A percentile compares a stretch with the other conserved stretches of the same genome.
These are phyloP conservation scores for Mangifera indica DNA, from an alignment of 345 rosid genomes.

Conservation along the genomic window DNA sequence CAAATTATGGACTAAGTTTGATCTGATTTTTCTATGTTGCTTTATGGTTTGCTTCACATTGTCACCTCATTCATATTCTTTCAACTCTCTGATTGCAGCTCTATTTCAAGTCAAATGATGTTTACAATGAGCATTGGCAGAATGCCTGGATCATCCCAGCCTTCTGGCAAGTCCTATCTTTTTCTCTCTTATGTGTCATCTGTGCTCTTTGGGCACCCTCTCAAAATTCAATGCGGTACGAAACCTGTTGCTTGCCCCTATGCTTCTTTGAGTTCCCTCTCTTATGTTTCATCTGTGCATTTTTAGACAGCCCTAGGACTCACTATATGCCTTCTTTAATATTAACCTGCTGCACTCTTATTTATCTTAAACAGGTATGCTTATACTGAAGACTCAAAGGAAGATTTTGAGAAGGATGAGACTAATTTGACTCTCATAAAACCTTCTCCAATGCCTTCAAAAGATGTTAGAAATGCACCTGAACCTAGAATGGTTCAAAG, in stretches of 20 bases:
- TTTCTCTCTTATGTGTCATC: slow-evolving; percentile 75
- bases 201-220: slow-evolving; percentile 98
- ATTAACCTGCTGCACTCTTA: neutral
- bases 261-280: neutral
- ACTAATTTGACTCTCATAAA: slow-evolving; percentile 71
- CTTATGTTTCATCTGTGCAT: no score
- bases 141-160: slow-evolving; percentile 95
- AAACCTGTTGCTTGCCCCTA: slow-evolving; percentile 5
- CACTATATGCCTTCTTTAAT: no score
- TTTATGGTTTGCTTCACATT: neutral
- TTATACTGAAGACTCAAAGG: slow-evolving; percentile 59
- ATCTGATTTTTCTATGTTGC: neutral
- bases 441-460: slow-evolving; percentile 54
- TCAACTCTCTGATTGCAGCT: slow-evolving; percentile 50
- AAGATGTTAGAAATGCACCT: slow-evolving; percentile 42
- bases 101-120: slow-evolving; percentile 86
- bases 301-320: no score
- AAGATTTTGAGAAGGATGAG: slow-evolving; percentile 78
- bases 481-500: slow-evolving; percentile 47
- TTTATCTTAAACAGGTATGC: slow-evolving; percentile 59
- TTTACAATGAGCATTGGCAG: slow-evolving; percentile 91
- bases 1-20: neutral
- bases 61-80: neutral
- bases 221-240: slow-evolving; percentile 79
- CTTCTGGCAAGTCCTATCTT: slow-evolving; percentile 90